phyloP scores from a whole-genome alignment of 2,329 filamentous ascomycete genomes.

The Malbranchea zuffiana region DNA sequence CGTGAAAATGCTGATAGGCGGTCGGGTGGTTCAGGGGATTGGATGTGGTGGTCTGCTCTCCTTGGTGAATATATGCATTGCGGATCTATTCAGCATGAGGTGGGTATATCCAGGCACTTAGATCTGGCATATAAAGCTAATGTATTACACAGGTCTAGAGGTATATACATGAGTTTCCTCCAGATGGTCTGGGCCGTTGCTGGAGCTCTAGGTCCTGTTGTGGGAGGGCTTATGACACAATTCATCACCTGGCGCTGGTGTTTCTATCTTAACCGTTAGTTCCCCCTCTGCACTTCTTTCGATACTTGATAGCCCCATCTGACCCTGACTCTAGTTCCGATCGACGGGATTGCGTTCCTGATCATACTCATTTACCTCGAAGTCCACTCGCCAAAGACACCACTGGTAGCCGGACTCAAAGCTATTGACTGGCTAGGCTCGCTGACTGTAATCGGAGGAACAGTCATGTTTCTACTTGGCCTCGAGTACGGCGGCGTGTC shows the following conservation, averaged over 20 bases:
- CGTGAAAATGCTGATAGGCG: slow-evolving; percentile 52
- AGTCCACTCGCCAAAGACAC: slow-evolving; percentile 50
- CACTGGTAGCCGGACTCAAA: slow-evolving; percentile 45
- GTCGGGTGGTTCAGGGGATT: slow-evolving; percentile 51
- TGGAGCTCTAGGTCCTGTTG: slow-evolving; percentile 17
- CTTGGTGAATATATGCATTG: slow-evolving; percentile 54
- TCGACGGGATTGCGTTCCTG: slow-evolving; percentile 44
- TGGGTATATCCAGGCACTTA: slow-evolving; percentile 14
- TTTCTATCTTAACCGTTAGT: slow-evolving; percentile 47
- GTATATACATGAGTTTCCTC: slow-evolving; percentile 36
- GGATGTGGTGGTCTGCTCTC: slow-evolving; percentile 54
- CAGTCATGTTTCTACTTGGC: slow-evolving; percentile 76
- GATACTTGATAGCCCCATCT: background rate
- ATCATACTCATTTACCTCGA: slow-evolving; percentile 52
- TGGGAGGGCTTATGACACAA: slow-evolving; percentile 34
- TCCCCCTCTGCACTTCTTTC: slow-evolving; percentile 17
- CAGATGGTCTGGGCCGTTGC: slow-evolving; percentile 40
- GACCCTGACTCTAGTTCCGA: slow-evolving; percentile 36
- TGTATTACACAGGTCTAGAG: slow-evolving; percentile 51
- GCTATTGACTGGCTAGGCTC: slow-evolving; percentile 55
- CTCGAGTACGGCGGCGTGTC: slow-evolving; percentile 71
- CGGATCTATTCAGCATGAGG: slow-evolving; percentile 52
- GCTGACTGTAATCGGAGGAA: slow-evolving; percentile 52
- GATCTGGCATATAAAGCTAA: slow-evolving; percentile 27
- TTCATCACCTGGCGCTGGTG: slow-evolving; percentile 51